Percentiles rank a stretch among this genome's conserved stretches.
These are phyloP conservation scores for Exophiala oligosperma DNA, from an alignment of 2,329 filamentous ascomycete species.

Conservation along the genomic window DNA sequence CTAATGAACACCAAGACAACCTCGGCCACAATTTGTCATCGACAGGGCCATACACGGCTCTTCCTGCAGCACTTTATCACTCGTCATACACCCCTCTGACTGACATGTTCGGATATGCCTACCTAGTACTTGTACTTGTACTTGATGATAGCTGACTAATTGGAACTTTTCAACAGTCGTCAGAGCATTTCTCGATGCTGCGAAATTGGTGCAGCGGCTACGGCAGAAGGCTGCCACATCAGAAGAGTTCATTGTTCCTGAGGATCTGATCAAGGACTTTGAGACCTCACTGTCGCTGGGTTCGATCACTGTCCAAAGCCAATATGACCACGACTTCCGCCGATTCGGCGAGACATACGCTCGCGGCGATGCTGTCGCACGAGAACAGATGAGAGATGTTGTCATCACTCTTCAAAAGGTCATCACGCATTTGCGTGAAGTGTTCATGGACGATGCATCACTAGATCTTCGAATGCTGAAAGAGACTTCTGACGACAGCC, in stretches of 20 bases:
- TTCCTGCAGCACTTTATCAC: neutral
- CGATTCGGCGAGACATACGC: slow-evolving; percentile 38
- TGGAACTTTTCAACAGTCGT: slow-evolving; percentile 26
- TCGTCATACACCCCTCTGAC: neutral
- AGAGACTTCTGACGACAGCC: slow-evolving; percentile 36
- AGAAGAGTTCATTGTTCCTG: slow-evolving; percentile 21
- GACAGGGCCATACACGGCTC: too few relatives aligned
- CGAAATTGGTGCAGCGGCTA: slow-evolving; percentile 32
- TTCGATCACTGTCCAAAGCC: slow-evolving; percentile 33
- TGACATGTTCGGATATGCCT: neutral
- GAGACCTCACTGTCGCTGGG: slow-evolving; percentile 38
- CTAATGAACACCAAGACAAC: too few relatives aligned
- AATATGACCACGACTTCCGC: slow-evolving; percentile 36
- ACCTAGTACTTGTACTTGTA: slow-evolving; percentile 1
- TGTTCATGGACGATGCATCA: slow-evolving; percentile 32
- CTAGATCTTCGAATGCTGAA: slow-evolving; percentile 36
- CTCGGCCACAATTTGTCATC: too few relatives aligned
- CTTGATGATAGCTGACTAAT: slow-evolving; percentile 3
- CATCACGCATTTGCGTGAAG: slow-evolving; percentile 36
- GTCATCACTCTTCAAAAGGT: slow-evolving; percentile 38
- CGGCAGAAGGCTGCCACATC: slow-evolving; percentile 24
- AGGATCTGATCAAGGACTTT: slow-evolving; percentile 31
- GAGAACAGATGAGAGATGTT: slow-evolving; percentile 41
- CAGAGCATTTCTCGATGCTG: slow-evolving; percentile 34
- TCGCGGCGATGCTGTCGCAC: slow-evolving; percentile 36